Evolutionary conservation across 2,329 filamentous ascomycete genomes (phyloP), one percentile per base, ranked within the genome.

Genomic region (Sporothrix dimorphospora): DNA sequence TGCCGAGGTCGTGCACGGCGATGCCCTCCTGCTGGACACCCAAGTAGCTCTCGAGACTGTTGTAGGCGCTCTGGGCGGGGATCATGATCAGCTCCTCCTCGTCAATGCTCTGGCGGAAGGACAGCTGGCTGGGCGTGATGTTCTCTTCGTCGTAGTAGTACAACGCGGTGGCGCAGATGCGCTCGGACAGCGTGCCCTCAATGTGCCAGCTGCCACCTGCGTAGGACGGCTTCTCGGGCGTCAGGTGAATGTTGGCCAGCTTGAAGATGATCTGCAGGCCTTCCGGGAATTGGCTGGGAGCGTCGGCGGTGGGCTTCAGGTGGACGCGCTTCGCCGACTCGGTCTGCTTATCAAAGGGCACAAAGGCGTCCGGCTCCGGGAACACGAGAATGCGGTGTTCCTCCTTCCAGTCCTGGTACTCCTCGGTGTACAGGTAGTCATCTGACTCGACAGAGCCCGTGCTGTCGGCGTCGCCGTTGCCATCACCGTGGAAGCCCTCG

Each of bases 241-340:
- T 88, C 1, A 91, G 81, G 55, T 89, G 82, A 68, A 91, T 86
- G 47, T 83, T 86, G 1, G 87, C 84, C 74, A 92, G 81, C 76
- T 91, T 91, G 42, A 91, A 85, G 67, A 92, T 88, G 47, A 92
- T 79, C 75, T 92, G 90, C 3, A 91, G 76, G 1, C 85, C 72
- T 1, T 74, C 27, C 11, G 72, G 73, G 24, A 72, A 75, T 12
- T 27, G 38, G n/a, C 24, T 11, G 8, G 49, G 49, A 6, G 27
- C 11, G 49, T 66, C 24, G 19, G 14, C 65, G 6, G 65, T 21
- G 4, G 65, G 65, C 19, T 14, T n/a, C 6, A 75, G 51, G 47
- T 75, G 30, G 3, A 72, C 68, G 11, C 59, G 71, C 47, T 49
- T 42, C 14, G 9, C 16, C 34, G 21, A 24, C 4, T 66, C 42